phyloP scores from a whole-genome alignment of 1,139 yeast genomes.

The Candida gigantensis region DNA sequence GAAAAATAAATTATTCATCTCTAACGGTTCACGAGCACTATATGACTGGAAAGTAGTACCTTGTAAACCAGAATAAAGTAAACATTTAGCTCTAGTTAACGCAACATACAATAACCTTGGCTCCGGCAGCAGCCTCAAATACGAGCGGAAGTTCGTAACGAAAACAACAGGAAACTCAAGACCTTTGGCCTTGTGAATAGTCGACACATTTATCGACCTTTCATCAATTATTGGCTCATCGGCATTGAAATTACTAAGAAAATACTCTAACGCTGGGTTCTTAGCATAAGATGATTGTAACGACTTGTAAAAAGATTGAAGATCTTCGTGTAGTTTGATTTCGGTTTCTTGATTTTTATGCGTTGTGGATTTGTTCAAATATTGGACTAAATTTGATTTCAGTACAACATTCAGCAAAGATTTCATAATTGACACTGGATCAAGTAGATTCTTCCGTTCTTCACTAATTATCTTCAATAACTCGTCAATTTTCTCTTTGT shows the following conservation, averaged over 20 bases:
- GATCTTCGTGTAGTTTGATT: conserved; percentile 18
- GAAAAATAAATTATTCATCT: conserved; percentile 3
- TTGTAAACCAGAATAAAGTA: conserved; percentile 41
- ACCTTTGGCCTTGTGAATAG: conserved; percentile 74
- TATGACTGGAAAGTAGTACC: background rate
- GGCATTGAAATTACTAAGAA: conserved; percentile 50
- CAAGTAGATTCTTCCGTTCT: conserved; percentile 14
- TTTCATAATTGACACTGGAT: conserved; percentile 21
- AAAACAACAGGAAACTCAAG: conserved; percentile 71
- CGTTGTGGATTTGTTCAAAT: conserved; percentile 21
- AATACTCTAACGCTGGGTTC: conserved; percentile 26
- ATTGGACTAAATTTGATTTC: conserved; percentile 23
- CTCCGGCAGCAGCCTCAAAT: conserved; percentile 12
- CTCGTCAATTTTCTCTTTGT: background rate
- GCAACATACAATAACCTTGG: conserved; percentile 61
- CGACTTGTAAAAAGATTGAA: conserved; percentile 30
- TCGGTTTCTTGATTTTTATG: conserved; percentile 12
- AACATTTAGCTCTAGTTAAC: conserved; percentile 58
- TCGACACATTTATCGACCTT: conserved; percentile 50
- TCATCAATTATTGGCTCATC: conserved; percentile 32
- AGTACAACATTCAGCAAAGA: conserved; percentile 22
- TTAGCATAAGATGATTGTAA: conserved; percentile 22
- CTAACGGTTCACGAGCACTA: background rate
- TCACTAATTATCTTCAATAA: conserved; percentile 16
- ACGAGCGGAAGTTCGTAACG: conserved; percentile 32